Base-by-base conservation (phyloP, 345 rosid genomes). In the Gossypium stocksii region DNA sequence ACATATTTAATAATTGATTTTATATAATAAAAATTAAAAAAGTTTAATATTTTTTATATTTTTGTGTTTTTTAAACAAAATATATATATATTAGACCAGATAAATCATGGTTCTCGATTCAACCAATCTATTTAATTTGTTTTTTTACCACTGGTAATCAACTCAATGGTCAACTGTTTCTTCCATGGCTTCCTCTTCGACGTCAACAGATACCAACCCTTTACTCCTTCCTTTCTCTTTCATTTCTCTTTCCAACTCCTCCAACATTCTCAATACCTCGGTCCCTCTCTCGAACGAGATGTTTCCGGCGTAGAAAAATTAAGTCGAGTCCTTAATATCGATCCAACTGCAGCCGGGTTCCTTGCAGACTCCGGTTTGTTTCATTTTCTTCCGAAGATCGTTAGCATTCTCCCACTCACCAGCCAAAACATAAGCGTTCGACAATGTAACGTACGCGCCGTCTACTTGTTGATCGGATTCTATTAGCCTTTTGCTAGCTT, bases 261-360 rank as follows among this genome's bases (percentile, higher is more conserved):
- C 85, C 73, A 93, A 72, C 82, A 83, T 66, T 73, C 67, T 76
- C 73, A 84, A 15, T 14, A 87, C 75, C 78, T 86, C 90, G 19
- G 75, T 41, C 54, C 80, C 82, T 60, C 82, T 81, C 23, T 82
- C 86, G 72, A 34, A 34, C 41, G 1, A 34, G 7, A 34, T 5
- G 41, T 89, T 83, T 22, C 98, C 93, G 3, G 89, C 90, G 25
- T 86, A 84, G 77, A 93, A 90, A 38, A 78, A 78, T 1, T 83
- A 87, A 0, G 82, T 79, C 9, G 75, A 72, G 29, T 83, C 87
- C 74, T 77, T 86, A 29, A 82, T 80, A 82, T 93, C 94, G 17
- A 93, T 71, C 97, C 98, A 91, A 76, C 95, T 90, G 83, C 91
- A 87, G 15, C 95, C 98, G 0, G 91, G 88, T 78, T 87, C 90